A percentile compares a stretch with the other conserved stretches of the same genome.
Conservation (phyloP, 225 moss, liverwort and hornwort genomes). For the Pleurozium schreberi region DNA sequence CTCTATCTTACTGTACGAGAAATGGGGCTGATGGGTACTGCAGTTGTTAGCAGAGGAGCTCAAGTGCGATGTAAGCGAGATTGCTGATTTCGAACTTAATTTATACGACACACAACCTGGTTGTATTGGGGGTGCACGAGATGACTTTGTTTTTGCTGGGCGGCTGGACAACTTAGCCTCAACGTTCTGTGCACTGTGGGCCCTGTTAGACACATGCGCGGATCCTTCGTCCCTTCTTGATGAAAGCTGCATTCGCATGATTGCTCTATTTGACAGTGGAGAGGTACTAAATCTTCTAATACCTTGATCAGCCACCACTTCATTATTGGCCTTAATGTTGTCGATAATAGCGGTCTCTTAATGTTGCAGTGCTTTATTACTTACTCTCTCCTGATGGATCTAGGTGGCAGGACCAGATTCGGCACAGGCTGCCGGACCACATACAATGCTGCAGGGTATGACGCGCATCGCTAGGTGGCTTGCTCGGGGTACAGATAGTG, state of each 20-base stretch:
- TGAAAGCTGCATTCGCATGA: slow-evolving; percentile 63
- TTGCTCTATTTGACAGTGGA: slow-evolving; percentile 76
- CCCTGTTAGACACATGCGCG: slow-evolving; percentile 58
- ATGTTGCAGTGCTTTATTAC: not conserved
- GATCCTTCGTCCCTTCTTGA: slow-evolving; percentile 44
- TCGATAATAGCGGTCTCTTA: not conserved
- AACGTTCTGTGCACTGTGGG: slow-evolving; percentile 73
- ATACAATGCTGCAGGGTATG: slow-evolving; percentile 70
- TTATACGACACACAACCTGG: slow-evolving; percentile 73
- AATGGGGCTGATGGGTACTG: not conserved
- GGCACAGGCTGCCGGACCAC: slow-evolving; percentile 65
- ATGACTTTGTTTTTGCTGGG: slow-evolving; percentile 74
- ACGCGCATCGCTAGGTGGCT: slow-evolving; percentile 65
- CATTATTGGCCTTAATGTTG: not conserved
- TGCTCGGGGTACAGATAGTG: slow-evolving; percentile 50
- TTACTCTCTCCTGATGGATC: not conserved
- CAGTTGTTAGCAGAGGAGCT: slow-evolving; percentile 78
- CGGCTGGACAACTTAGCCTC: slow-evolving; percentile 75
- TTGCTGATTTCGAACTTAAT: slow-evolving; percentile 81
- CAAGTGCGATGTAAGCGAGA: slow-evolving; percentile 61
- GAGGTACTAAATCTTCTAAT: slow-evolving; percentile 30
- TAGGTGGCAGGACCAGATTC: slow-evolving; percentile 61
- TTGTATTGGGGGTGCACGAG: slow-evolving; percentile 70
- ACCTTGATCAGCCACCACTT: not conserved
- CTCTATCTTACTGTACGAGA: not conserved